phyloP scores from a whole-genome alignment of 1,284 basidiomycete genomes.

The Ustilago tritici region DNA sequence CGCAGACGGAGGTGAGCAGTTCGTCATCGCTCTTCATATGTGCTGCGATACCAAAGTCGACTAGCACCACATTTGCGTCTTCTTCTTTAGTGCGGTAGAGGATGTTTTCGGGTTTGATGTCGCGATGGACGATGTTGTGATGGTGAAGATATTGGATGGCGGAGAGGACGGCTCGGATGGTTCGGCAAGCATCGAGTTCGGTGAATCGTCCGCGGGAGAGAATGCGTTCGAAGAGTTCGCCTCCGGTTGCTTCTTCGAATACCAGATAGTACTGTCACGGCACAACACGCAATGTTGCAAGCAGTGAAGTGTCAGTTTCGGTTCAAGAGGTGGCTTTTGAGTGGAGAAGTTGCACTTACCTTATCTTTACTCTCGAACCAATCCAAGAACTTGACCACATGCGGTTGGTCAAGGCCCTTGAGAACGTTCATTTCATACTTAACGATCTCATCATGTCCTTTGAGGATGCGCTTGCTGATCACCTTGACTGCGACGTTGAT shows the following conservation, averaged over 20 bases:
- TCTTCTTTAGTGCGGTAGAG: constrained; percentile 81
- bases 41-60: constrained; percentile 85
- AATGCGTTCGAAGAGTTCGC: constrained; percentile 70
- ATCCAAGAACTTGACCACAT: constrained; percentile 73
- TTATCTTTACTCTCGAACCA: constrained; percentile 68
- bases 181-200: constrained; percentile 67
- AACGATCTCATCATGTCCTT: constrained; percentile 65
- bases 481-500: constrained; percentile 68
- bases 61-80: constrained; percentile 72
- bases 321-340: background rate
- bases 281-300: background rate
- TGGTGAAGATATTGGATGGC: constrained; percentile 67
- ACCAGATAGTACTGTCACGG: constrained; percentile 68
- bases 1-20: constrained; percentile 83
- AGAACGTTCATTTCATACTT: constrained; percentile 68
- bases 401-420: constrained; percentile 66
- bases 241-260: constrained; percentile 70
- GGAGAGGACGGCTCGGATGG: constrained; percentile 62
- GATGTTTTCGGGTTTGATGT: constrained; percentile 82
- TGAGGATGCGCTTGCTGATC: constrained; percentile 65
- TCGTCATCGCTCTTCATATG: constrained; percentile 74
- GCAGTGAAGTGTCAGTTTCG: background rate
- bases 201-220: constrained; percentile 65
- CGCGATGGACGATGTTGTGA: constrained; percentile 67
- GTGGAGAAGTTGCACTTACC: constrained; percentile 14